Conservation (phyloP, 371 early-diverging fungal species). For the Catenaria anguillulae region DNA sequence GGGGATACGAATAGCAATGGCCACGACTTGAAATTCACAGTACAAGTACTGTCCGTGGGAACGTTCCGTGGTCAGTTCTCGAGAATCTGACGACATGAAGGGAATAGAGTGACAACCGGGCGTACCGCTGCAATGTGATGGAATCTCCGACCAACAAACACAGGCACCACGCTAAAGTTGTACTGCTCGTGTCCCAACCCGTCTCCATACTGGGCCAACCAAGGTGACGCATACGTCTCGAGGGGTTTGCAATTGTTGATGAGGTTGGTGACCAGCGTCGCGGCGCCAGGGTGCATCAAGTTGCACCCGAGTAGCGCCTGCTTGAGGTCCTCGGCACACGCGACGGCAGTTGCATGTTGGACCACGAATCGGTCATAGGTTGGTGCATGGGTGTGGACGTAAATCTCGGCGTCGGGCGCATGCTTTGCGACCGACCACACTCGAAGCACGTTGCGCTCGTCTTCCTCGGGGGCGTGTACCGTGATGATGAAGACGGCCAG, state of each 20-base stretch:
- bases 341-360: slow-evolving; percentile 39
- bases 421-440: slow-evolving; percentile 47
- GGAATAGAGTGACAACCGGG: too few relatives aligned
- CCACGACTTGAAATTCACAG: slow-evolving; percentile 51
- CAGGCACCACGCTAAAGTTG: slow-evolving; percentile 28
- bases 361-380: slow-evolving; percentile 50
- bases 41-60: too few relatives aligned
- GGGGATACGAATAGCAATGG: slow-evolving; percentile 40
- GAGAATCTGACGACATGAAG: too few relatives aligned
- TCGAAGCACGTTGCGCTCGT: slow-evolving; percentile 33
- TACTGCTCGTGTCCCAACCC: slow-evolving; percentile 57
- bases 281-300: slow-evolving; percentile 46
- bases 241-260: slow-evolving; percentile 41
- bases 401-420: slow-evolving; percentile 41
- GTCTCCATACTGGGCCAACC: slow-evolving; percentile 65
- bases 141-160: slow-evolving; percentile 43
- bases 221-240: slow-evolving; percentile 43
- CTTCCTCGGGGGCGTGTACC: slow-evolving; percentile 14
- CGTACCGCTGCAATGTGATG: slow-evolving; percentile 17
- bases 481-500: not conserved
- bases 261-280: slow-evolving; percentile 50
- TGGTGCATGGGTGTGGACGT: slow-evolving; percentile 48
- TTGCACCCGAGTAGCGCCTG: slow-evolving; percentile 52
- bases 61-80: too few relatives aligned
- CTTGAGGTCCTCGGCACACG: slow-evolving; percentile 54